These are phyloP conservation scores for Vitis labrusca DNA, from an alignment of 164 flowering plant species.

Conservation along the genomic window DNA sequence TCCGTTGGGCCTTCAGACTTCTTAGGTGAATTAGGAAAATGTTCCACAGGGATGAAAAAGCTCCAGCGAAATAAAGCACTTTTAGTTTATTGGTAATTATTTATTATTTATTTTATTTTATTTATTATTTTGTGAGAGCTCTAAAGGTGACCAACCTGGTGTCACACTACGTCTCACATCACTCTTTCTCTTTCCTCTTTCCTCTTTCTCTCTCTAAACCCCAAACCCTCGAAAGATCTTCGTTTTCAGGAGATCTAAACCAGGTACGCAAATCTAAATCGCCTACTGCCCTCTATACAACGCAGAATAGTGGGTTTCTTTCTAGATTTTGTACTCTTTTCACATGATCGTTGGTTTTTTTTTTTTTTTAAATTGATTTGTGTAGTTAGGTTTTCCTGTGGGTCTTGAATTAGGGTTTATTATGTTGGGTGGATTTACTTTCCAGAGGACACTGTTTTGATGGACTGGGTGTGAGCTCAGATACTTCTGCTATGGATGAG, in stretches of 20 bases:
- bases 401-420: constrained; percentile 6
- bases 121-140: background rate
- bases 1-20: no score
- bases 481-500: constrained; percentile 35
- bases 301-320: background rate
- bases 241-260: background rate
- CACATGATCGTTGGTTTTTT: background rate
- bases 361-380: background rate
- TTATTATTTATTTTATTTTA: no score
- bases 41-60: no score
- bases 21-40: no score
- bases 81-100: no score
- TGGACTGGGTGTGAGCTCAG: constrained; percentile 11
- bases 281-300: background rate
- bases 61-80: no score
- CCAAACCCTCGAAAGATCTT: background rate
- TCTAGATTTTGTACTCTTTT: background rate
- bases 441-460: background rate
- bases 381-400: background rate
- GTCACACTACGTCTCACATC: background rate
- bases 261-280: background rate
- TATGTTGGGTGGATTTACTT: background rate
- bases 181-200: background rate
- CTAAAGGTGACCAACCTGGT: background rate
- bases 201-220: constrained; percentile 7